These are phyloP conservation scores for Talaromyces wortmannii DNA, from an alignment of 495 filamentous ascomycete genomes.

Conservation along the genomic window DNA sequence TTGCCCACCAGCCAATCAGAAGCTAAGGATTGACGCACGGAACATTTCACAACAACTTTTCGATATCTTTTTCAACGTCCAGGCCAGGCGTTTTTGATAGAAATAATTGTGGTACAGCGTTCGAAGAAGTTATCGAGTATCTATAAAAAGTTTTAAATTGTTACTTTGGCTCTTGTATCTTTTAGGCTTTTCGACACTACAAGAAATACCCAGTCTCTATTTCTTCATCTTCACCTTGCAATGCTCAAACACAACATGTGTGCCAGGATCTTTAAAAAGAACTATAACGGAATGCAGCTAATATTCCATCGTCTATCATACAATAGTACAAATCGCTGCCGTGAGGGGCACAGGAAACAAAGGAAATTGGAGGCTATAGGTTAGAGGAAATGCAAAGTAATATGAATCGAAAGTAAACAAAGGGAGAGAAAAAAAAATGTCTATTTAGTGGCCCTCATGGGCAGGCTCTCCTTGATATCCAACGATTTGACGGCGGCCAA, in stretches of 20 bases:
- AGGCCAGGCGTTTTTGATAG: too few species aligned
- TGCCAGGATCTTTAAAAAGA: not conserved
- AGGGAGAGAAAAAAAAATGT: constrained; percentile 14
- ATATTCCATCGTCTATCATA: constrained; percentile 51
- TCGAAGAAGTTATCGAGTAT: too few species aligned
- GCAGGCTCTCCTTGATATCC: constrained; percentile 73
- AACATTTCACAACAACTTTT: not conserved
- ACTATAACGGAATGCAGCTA: constrained; percentile 32
- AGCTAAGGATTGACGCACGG: not conserved
- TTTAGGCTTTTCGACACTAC: too few species aligned
- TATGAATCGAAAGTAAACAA: not conserved
- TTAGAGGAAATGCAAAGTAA: not conserved
- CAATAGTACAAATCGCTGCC: constrained; percentile 36
- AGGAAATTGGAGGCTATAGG: constrained; percentile 1
- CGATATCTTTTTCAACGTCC: too few species aligned
- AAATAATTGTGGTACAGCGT: too few species aligned
- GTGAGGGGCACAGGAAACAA: constrained; percentile 23
- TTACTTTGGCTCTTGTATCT: too few species aligned
- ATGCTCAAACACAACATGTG: not conserved
- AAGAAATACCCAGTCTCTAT: not conserved
- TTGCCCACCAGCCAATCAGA: constrained; percentile 1
- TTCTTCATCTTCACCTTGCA: not conserved
- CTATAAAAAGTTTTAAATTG: too few species aligned
- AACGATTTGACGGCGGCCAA: constrained; percentile 86
- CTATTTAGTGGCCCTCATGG: constrained; percentile 49